A percentile compares a stretch with the other conserved stretches of the same genome.
Conservation (phyloP, 768 basidiomycete species). For the Rhodotorula kratochvilovae region DNA sequence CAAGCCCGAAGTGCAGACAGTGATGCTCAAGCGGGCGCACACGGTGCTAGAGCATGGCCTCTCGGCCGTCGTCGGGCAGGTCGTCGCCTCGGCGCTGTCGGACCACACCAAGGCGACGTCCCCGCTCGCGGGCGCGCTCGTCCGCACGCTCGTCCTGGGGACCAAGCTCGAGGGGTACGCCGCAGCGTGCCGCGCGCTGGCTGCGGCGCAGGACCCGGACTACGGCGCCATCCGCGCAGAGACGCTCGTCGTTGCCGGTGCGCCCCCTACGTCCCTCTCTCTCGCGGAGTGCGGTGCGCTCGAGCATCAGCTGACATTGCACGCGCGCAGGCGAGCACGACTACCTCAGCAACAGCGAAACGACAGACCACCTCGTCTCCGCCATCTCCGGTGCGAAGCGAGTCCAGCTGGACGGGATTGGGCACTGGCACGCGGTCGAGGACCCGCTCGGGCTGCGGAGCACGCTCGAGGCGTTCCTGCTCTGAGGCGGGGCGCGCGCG, state of each 20-base stretch:
- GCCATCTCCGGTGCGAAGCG: not conserved
- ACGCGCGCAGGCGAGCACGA: slow-evolving; percentile 8
- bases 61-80: slow-evolving; percentile 7
- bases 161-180: slow-evolving; percentile 16
- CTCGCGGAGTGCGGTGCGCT: not conserved
- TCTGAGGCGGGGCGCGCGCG: not conserved
- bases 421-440: slow-evolving; percentile 35
- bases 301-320: not conserved
- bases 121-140: slow-evolving; percentile 21
- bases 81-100: slow-evolving; percentile 17
- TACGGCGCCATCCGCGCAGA: slow-evolving; percentile 11
- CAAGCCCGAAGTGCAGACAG: not conserved
- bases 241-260: slow-evolving; percentile 11
- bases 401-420: slow-evolving; percentile 9
- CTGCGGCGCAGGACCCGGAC: slow-evolving; percentile 5
- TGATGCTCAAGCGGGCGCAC: slow-evolving; percentile 15
- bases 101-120: not conserved
- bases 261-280: too few species aligned
- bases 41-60: slow-evolving; percentile 9
- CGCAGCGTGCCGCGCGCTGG: slow-evolving; percentile 17
- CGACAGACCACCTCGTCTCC: not conserved
- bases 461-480: slow-evolving; percentile 15
- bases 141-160: slow-evolving; percentile 25
- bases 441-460: not conserved
- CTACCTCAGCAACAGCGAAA: slow-evolving; percentile 11